Percentiles rank a stretch among this genome's conserved stretches.
Conservation (phyloP, 768 basidiomycete genomes). For the Agrocybe pediades region DNA sequence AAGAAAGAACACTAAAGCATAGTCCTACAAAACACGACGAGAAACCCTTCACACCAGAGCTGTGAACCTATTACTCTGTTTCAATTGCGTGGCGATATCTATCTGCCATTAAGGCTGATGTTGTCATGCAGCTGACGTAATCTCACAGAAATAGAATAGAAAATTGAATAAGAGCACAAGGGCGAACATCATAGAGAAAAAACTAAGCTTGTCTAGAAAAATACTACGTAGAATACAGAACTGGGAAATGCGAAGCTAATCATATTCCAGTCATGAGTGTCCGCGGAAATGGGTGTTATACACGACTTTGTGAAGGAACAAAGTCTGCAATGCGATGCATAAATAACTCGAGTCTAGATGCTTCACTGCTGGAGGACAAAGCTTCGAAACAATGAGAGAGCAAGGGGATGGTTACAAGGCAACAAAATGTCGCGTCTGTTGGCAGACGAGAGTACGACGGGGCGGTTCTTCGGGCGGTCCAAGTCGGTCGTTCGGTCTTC, state of each 20-base stretch:
- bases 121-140: slow-evolving; percentile 10
- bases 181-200: background rate
- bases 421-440: slow-evolving; percentile 3
- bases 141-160: slow-evolving; percentile 3
- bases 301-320: slow-evolving; percentile 10
- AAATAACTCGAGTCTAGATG: slow-evolving; percentile 13
- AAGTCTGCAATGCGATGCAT: slow-evolving; percentile 8
- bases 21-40: background rate
- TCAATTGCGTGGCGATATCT: background rate
- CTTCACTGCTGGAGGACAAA: slow-evolving; percentile 9
- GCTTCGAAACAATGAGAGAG: slow-evolving; percentile 3
- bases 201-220: slow-evolving; percentile 12
- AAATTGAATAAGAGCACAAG: background rate
- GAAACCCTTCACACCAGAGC: background rate
- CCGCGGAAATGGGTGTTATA: slow-evolving; percentile 13
- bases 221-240: slow-evolving; percentile 19
- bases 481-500: slow-evolving; percentile 21
- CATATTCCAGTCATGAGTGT: slow-evolving; percentile 11
- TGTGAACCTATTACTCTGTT: too few species aligned
- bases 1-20: background rate
- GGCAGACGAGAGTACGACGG: background rate
- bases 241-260: background rate
- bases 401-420: slow-evolving; percentile 7
- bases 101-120: background rate
- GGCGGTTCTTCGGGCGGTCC: slow-evolving; percentile 11